Conservation (phyloP, 1,284 basidiomycete species). For the Mycosarcoma maydis region DNA sequence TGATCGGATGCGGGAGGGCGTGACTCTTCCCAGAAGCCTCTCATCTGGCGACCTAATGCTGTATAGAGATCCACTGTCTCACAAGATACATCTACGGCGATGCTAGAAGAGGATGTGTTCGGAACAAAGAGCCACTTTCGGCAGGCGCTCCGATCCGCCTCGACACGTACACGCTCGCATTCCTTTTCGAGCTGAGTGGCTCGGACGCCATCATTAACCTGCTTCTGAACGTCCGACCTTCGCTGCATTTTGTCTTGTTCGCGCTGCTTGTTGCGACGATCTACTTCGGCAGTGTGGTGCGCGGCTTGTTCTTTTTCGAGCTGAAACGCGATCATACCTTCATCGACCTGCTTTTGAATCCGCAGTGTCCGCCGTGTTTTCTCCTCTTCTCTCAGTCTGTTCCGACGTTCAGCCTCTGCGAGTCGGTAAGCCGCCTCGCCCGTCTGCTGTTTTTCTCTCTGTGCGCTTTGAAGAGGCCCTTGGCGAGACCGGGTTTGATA, state of each 20-base stretch:
- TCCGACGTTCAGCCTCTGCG: conserved; percentile 34
- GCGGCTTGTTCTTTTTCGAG: conserved; percentile 20
- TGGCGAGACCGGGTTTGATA: not conserved
- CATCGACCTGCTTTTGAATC: conserved; percentile 24
- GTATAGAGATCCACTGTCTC: conserved; percentile 14
- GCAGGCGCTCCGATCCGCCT: conserved; percentile 17
- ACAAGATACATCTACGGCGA: not conserved
- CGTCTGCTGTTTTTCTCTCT: not conserved
- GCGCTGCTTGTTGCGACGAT: conserved; percentile 28
- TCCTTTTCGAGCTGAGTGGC: conserved; percentile 22
- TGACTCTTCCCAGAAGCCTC: conserved; percentile 38
- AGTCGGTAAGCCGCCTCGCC: conserved; percentile 15
- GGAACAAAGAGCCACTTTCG: conserved; percentile 24
- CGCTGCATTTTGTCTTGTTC: conserved; percentile 24
- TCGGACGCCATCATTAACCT: conserved; percentile 24
- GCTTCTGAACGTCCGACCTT: conserved; percentile 15
- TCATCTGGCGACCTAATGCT: conserved; percentile 37
- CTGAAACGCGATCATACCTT: conserved; percentile 21
- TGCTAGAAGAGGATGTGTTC: not conserved
- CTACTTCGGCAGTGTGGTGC: conserved; percentile 13
- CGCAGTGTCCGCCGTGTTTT: conserved; percentile 15
- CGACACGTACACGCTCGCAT: conserved; percentile 9
- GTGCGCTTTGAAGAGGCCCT: not conserved
- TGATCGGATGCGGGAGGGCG: conserved; percentile 16
- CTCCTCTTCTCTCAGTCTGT: conserved; percentile 20